Evolutionary conservation across 768 basidiomycete species (phyloP).

Genomic region (Rhodotorula paludigena): DNA sequence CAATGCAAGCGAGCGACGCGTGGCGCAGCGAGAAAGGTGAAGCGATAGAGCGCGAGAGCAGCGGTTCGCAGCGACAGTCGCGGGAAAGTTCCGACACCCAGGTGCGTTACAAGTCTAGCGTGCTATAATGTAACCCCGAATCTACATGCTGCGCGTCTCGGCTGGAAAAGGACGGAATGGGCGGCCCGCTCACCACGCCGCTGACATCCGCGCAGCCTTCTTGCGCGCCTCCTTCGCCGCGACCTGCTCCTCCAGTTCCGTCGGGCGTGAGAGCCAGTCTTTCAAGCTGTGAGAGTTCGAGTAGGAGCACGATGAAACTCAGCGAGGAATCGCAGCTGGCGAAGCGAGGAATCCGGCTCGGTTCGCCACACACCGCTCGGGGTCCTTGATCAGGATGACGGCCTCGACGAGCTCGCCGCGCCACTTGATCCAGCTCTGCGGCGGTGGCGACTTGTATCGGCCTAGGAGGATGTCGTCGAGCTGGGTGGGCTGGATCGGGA

Average conservation of each 20-base stretch:
- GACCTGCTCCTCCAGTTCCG: background rate
- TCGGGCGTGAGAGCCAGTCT: slow-evolving; percentile 1
- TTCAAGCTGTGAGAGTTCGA: background rate
- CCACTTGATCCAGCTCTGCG: slow-evolving; percentile 10
- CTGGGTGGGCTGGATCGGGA: background rate
- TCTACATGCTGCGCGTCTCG: too few relatives aligned
- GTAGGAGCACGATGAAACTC: background rate
- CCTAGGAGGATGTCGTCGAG: slow-evolving; percentile 11
- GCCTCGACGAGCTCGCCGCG: slow-evolving; percentile 12
- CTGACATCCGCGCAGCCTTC: background rate
- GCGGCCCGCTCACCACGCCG: background rate
- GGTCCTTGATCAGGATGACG: background rate
- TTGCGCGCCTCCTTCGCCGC: slow-evolving; percentile 5
- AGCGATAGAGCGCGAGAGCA: too few relatives aligned
- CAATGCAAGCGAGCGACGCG: too few relatives aligned
- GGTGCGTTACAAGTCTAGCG: too few relatives aligned
- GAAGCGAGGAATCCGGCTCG: too few relatives aligned
- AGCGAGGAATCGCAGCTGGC: background rate
- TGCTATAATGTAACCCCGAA: too few relatives aligned
- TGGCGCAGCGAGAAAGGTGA: too few relatives aligned
- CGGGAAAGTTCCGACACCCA: too few relatives aligned
- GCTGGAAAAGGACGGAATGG: too few relatives aligned
- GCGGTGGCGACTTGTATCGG: slow-evolving; percentile 1
- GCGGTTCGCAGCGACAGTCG: too few relatives aligned
- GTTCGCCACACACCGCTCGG: background rate